These are phyloP conservation scores for Symbiodinium natans DNA, from an alignment of 73 alveolate genomes.

Conservation along the genomic window DNA sequence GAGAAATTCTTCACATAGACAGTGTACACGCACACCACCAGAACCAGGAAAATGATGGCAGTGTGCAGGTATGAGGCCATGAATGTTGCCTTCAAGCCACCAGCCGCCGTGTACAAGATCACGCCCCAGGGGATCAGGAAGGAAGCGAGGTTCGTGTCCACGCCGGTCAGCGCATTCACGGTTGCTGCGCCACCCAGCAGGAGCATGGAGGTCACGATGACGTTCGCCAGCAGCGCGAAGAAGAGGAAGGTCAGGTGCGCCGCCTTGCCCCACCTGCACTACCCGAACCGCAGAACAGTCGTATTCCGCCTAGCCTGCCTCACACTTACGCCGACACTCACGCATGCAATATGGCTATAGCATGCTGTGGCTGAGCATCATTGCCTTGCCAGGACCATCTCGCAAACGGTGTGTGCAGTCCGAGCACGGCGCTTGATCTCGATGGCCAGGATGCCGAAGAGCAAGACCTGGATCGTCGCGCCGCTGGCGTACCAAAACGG, in stretches of 20 bases:
- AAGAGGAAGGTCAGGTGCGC: conserved; percentile 59
- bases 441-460: conserved; percentile 71
- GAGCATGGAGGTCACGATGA: conserved; percentile 85
- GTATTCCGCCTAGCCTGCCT: too few relatives aligned
- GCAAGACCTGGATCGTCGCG: conserved; percentile 74
- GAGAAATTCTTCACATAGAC: conserved; percentile 46
- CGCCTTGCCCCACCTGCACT: not conserved
- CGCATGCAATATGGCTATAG: too few relatives aligned
- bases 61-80: conserved; percentile 82
- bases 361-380: too few relatives aligned
- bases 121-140: conserved; percentile 85
- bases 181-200: conserved; percentile 81
- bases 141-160: conserved; percentile 35
- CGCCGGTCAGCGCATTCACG: conserved; percentile 60
- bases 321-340: too few relatives aligned
- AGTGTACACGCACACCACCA: conserved; percentile 61
- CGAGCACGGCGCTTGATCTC: conserved; percentile 68
- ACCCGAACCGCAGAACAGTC: not conserved
- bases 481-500: conserved; percentile 92
- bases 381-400: conserved; percentile 60
- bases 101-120: conserved; percentile 63
- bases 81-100: conserved; percentile 92
- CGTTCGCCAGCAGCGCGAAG: conserved; percentile 77
- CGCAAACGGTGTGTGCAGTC: conserved; percentile 61
- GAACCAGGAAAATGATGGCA: conserved; percentile 68